A percentile compares a stretch with the other conserved stretches of the same genome.
These are phyloP conservation scores for Scheffersomyces quercinus DNA, from an alignment of 1,139 yeast species.

Conservation along the genomic window DNA sequence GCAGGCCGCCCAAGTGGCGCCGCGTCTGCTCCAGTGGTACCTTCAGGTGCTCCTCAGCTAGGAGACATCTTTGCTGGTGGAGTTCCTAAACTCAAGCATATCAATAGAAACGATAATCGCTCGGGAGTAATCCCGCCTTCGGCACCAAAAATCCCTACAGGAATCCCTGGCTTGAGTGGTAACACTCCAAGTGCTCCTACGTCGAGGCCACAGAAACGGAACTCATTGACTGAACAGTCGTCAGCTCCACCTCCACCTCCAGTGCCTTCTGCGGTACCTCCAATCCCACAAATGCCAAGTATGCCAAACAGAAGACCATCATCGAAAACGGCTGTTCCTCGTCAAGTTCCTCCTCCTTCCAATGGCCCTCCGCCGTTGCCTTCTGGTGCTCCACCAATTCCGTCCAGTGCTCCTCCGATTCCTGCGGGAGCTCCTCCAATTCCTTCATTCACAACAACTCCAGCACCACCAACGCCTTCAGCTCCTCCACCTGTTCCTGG, in stretches of 20 bases:
- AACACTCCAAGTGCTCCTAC: conserved; percentile 12
- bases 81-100: conserved; percentile 72
- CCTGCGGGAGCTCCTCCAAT: conserved; percentile 25
- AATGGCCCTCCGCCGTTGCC: conserved; percentile 2
- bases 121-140: conserved; percentile 43
- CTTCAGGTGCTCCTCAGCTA: conserved; percentile 52
- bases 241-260: conserved; percentile 12
- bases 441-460: conserved; percentile 12
- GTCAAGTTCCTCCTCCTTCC: conserved; percentile 4
- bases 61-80: conserved; percentile 88
- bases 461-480: conserved; percentile 29
- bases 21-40: conserved; percentile 14
- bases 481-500: conserved; percentile 9
- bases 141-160: conserved; percentile 33
- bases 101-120: conserved; percentile 41
- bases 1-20: conserved; percentile 8
- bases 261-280: conserved; percentile 12
- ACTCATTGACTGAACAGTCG: neutral
- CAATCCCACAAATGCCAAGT: conserved; percentile 13
- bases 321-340: conserved; percentile 1
- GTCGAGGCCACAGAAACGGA: conserved; percentile 11
- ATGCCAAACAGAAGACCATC: conserved; percentile 3
- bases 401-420: conserved; percentile 15
- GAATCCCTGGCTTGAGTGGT: conserved; percentile 12
- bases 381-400: conserved; percentile 5